Conservation (phyloP, 208 protist species). For the Naegleria lovaniensis region DNA sequence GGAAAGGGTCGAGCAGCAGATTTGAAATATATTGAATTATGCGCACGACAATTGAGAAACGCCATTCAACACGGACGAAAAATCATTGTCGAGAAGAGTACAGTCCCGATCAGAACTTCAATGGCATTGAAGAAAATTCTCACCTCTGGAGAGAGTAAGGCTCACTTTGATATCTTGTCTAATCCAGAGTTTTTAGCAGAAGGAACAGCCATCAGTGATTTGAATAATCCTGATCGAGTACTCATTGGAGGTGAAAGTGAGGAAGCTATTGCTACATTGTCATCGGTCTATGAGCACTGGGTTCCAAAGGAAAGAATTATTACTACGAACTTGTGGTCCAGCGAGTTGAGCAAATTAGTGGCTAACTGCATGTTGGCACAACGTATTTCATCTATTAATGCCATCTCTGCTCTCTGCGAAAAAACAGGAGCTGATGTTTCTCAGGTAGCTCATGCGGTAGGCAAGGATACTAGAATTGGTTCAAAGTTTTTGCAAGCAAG, state of each 20-base stretch:
- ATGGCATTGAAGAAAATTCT: conserved; percentile 51
- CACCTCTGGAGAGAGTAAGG: conserved; percentile 31
- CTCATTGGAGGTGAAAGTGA: conserved; percentile 81
- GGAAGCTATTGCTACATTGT: conserved; percentile 56
- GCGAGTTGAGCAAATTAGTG: conserved; percentile 91
- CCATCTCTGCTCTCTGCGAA: conserved; percentile 85
- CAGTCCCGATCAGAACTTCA: conserved; percentile 68
- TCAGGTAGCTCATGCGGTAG: conserved; percentile 66
- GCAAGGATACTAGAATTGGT: conserved; percentile 82
- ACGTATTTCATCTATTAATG: conserved; percentile 93
- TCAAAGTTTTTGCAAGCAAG: conserved; percentile 80
- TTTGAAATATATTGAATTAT: conserved; percentile 75
- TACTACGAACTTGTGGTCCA: conserved; percentile 87
- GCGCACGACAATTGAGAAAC: conserved; percentile 64
- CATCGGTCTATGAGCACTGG: conserved; percentile 75
- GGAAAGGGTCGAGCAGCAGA: conserved; percentile 73
- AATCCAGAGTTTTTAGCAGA: conserved; percentile 97
- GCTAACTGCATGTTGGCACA: conserved; percentile 95
- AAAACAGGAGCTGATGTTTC: conserved; percentile 70
- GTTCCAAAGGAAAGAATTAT: conserved; percentile 78
- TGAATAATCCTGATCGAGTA: conserved; percentile 85
- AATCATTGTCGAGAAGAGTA: conserved; percentile 90
- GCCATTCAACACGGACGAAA: conserved; percentile 49
- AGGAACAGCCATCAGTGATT: conserved; percentile 80
- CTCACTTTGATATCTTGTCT: conserved; percentile 82